Conservation (phyloP, 2,329 filamentous ascomycete species). For the Calonectria pteridis region DNA sequence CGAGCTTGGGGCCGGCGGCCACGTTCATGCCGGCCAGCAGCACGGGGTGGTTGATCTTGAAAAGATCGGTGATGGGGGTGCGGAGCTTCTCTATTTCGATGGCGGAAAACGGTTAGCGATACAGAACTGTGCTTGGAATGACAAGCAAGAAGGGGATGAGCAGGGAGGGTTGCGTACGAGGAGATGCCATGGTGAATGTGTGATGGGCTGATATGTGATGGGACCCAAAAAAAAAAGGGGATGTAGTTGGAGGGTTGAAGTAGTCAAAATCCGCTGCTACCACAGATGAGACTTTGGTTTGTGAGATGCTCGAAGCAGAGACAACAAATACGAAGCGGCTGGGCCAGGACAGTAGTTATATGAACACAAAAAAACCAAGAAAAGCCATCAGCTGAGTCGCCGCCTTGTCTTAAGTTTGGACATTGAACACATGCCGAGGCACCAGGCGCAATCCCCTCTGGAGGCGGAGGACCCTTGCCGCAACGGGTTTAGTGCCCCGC, state of each 20-base stretch:
- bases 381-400: conserved; percentile 37
- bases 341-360: conserved; percentile 30
- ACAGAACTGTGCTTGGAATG: conserved; percentile 8
- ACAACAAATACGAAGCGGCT: neutral
- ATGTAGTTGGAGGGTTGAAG: neutral
- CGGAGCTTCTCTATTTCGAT: conserved; percentile 71
- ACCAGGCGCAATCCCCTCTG: conserved; percentile 27
- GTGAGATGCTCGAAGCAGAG: neutral
- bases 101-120: conserved; percentile 26
- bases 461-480: conserved; percentile 27
- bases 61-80: conserved; percentile 92
- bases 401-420: conserved; percentile 4
- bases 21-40: conserved; percentile 99
- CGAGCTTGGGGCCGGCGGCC: conserved; percentile 94
- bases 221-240: conserved; percentile 29
- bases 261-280: conserved; percentile 22
- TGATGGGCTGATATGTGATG: conserved; percentile 17
- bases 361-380: conserved; percentile 22
- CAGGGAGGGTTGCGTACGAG: conserved; percentile 73
- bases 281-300: neutral
- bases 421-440: conserved; percentile 43
- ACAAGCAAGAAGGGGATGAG: conserved; percentile 4
- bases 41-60: conserved; percentile 97
- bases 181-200: conserved; percentile 75
- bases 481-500: conserved; percentile 28